Evolutionary conservation across 352 stramenopile species (phyloP).

Genomic region (Pythium volutum): DNA sequence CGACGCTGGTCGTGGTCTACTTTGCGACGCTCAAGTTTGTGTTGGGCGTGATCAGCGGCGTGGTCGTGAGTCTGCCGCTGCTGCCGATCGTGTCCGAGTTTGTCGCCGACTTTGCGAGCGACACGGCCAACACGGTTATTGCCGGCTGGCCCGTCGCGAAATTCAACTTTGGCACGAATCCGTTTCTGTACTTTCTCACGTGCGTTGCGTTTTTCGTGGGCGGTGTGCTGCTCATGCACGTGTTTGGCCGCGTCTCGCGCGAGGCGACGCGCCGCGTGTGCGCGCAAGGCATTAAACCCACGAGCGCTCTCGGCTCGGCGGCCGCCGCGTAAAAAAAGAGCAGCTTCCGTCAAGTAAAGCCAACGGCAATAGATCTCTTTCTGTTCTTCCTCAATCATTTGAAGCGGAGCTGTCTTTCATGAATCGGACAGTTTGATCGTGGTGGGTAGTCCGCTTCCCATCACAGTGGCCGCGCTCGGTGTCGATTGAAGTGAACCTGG

Average conservation of each 20-base stretch:
- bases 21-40: conserved; percentile 43
- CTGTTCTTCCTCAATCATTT: too few species aligned
- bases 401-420: too few species aligned
- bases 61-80: conserved; percentile 26
- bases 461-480: background rate
- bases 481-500: too few species aligned
- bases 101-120: conserved; percentile 24
- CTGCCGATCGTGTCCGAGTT: conserved; percentile 33
- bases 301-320: background rate
- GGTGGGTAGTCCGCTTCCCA: background rate
- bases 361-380: too few species aligned
- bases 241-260: conserved; percentile 25
- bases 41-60: conserved; percentile 32
- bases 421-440: background rate
- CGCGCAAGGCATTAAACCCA: conserved; percentile 19
- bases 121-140: conserved; percentile 18
- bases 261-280: conserved; percentile 21
- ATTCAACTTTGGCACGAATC: conserved; percentile 32
- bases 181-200: conserved; percentile 28
- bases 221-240: conserved; percentile 27
- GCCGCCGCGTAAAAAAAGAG: too few species aligned
- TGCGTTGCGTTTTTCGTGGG: conserved; percentile 24
- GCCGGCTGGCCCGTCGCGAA: conserved; percentile 23
- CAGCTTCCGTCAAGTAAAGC: too few species aligned
- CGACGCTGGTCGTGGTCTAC: conserved; percentile 38